Evolutionary conservation across 352 stramenopile genomes (phyloP), one percentile per base, ranked within the genome.

Genomic region (Globisporangium spiculum): DNA sequence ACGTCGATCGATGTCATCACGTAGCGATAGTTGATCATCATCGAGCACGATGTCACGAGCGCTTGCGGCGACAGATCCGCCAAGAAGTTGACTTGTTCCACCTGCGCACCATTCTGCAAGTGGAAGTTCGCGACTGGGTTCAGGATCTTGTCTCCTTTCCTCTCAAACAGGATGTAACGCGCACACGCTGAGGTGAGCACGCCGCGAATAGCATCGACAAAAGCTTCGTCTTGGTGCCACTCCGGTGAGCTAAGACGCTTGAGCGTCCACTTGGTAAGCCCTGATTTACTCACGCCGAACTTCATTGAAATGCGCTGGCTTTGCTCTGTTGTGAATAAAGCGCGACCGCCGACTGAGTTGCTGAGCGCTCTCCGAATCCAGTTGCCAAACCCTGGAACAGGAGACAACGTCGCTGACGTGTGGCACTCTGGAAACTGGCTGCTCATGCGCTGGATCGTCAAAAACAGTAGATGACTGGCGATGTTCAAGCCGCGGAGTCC

Each of bases 21-120:
- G 65, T 96, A 96, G 55, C 88, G 84, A 64, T 96, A 96, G 70
- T 96, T 96, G 75, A 96, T 90, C 88, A 96, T 96, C 71, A 92
- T 87, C 8, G 81, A 83, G 6, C 89, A 77, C 24, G 83, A 78
- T 8, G 62, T 77, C 18, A 65, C 62, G 38, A 92, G 65, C 10
- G 79, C 80, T 20, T 78, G 73, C 8, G 72, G 66, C 3, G 84
- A 89, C 18, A 75, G 77, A 65, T 96, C 85, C 0, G 86, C 88
- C 41, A 88, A 75, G 60, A 94, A 96, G 60, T 96, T 94, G 62
- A 96, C 77, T 57, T 93, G 86, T 66, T 96, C 88, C 20, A 96
- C 86, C 68, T 96, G 88, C 0, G 88, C 88, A 22, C 88, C 88
- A 50, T 96, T 96, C 48, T 93, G 86, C 52, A 96, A 65, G 53